Evolutionary conservation across 192 early-diverging fungal species (phyloP), one percentile per base, ranked within the genome.

Genomic region (Gonapodya prolifera): DNA sequence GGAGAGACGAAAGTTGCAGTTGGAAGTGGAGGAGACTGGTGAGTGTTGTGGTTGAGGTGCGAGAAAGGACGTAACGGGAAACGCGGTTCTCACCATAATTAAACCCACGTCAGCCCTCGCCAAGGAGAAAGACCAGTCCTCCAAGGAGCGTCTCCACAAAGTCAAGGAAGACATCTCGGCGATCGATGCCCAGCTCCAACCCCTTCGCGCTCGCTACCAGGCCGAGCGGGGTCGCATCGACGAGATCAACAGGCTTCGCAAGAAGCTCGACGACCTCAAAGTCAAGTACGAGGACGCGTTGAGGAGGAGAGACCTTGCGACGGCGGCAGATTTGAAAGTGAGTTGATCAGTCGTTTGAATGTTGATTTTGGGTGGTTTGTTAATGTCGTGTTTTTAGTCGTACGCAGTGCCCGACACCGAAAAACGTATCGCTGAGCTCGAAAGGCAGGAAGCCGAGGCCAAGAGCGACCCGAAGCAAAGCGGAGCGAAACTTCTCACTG

Each of bases 11-110:
- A 88, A 91, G 76, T 84, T 98, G 34, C 98, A 98, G 84, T 86
- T 98, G 2, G 96, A 99, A 82, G 92, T 99, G 75, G 98, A 99
- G 85, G 92, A 92, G 35, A 95, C 91, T n/a, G n/a, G n/a, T n/a
- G n/a, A n/a, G n/a, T n/a, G n/a, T n/a, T n/a, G n/a, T n/a, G n/a
- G n/a, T n/a, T n/a, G n/a, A n/a, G n/a, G n/a, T n/a, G n/a, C n/a
- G n/a, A n/a, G n/a, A n/a, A n/a, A n/a, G n/a, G n/a, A n/a, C n/a
- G n/a, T n/a, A n/a, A n/a, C n/a, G n/a, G n/a, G n/a, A n/a, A n/a
- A n/a, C n/a, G n/a, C n/a, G n/a, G n/a, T n/a, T n/a, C n/a, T n/a
- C n/a, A n/a, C n/a, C n/a, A n/a, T n/a, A n/a, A n/a, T n/a, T n/a
- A n/a, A n/a, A n/a, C n/a, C n/a, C n/a, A n/a, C n/a, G n/a, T n/a